Evolutionary conservation across 257 asterid genomes (phyloP), one percentile per base, ranked within the genome.

Genomic region (Solanum pimpinellifolium): DNA sequence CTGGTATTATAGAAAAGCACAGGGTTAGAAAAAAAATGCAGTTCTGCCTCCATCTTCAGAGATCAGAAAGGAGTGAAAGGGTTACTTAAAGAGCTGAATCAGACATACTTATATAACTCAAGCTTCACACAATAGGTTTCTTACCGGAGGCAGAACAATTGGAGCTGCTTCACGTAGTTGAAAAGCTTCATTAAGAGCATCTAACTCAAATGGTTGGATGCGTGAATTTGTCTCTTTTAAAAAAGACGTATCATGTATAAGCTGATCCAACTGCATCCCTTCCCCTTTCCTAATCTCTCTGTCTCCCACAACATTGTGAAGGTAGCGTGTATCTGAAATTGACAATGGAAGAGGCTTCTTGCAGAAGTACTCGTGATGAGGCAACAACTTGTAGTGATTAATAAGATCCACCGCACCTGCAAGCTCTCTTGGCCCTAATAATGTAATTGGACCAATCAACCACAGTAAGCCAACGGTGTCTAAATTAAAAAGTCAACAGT

Each of bases 401-500:
- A 95, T 91, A 88, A 97, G 99, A 92, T 97, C 99, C 88, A 92
- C 96, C 83, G 97, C 96, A 83, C 99, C 99, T 80, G 99, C 96
- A 86, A 97, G 96, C 90, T 95, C 99, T 91, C 95, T 92, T 69
- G 99, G 98, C 87, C 99, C 99, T 97, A 85, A 87, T 87, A 92
- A 88, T 78, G 85, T 83, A 85, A 87, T 59, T 87, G 88, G 66
- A 85, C 85, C 88, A 87, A 68, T 49, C 85, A 80, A 47, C 85
- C 85, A 81, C 69, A 49, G 69, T 11, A 81, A 81, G 46, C 85
- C 69, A 49, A 49, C 27, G 16, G 16, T 78, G 23, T 25, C 65
- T 46, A 15, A 31, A 76, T 46, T 15, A 44, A 78, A 78, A 78
- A 31, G 46, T 69, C 69, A 49, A 49, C 27, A 15, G 27, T 78